These are phyloP conservation scores for Linum usitatissimum DNA, from an alignment of 345 rosid species.

Conservation along the genomic window DNA sequence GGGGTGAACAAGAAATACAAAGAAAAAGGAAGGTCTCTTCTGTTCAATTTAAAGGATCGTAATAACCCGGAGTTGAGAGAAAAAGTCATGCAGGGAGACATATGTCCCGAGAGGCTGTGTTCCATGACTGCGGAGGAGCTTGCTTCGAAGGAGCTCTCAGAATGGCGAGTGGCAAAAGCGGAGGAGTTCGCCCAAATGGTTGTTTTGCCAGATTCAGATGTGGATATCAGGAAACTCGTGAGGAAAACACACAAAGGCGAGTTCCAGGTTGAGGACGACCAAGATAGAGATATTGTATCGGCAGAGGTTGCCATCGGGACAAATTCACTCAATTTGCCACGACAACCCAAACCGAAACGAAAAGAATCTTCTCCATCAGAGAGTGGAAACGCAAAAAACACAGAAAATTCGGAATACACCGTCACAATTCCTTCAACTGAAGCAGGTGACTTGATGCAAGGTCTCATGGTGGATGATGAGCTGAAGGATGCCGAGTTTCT, in stretches of 20 bases:
- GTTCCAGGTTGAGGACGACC: slow-evolving; percentile 73
- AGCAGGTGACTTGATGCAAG: slow-evolving; percentile 40
- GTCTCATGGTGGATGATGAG: slow-evolving; percentile 72
- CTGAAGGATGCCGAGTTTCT: slow-evolving; percentile 66
- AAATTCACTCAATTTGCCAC: slow-evolving; percentile 24
- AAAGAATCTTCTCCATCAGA: slow-evolving; percentile 13
- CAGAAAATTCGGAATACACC: slow-evolving; percentile 21
- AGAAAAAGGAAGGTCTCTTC: slow-evolving; percentile 80
- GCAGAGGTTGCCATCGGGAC: slow-evolving; percentile 49
- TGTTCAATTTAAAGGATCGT: slow-evolving; percentile 83
- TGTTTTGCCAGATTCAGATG: slow-evolving; percentile 65
- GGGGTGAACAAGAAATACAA: slow-evolving; percentile 95
- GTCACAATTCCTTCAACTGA: slow-evolving; percentile 52
- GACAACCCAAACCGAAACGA: slow-evolving; percentile 23
- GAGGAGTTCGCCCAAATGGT: slow-evolving; percentile 93
- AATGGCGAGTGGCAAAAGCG: slow-evolving; percentile 94
- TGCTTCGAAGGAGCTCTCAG: slow-evolving; percentile 87
- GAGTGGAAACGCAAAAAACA: slow-evolving; percentile 24
- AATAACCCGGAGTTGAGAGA: slow-evolving; percentile 81
- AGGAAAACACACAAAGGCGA: slow-evolving; percentile 96
- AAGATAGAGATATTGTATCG: slow-evolving; percentile 33
- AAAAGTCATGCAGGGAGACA: slow-evolving; percentile 64
- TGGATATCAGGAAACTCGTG: slow-evolving; percentile 64
- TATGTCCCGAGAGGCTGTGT: slow-evolving; percentile 57
- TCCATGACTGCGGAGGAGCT: slow-evolving; percentile 90